Evolutionary conservation across 2,329 filamentous ascomycete species (phyloP), one percentile per base, ranked within the genome.

Genomic region (Biscogniauxia marginata): DNA sequence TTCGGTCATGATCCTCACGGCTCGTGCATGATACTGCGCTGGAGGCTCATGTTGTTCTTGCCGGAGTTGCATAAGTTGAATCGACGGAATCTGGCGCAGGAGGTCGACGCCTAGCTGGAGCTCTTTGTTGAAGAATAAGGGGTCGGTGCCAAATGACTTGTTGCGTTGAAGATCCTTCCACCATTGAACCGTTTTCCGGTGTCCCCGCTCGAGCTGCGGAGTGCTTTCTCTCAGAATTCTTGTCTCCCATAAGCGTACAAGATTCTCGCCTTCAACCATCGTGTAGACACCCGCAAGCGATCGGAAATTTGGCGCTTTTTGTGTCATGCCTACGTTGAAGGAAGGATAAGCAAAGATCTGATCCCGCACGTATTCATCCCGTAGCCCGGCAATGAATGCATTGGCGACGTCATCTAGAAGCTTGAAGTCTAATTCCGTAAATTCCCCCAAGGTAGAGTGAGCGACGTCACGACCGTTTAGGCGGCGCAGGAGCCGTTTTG

Each of bases 241-340:
- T 45, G 49, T 66, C 19, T 79, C 76, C 75, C 76, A 83, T 2
- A 74, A 64, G 65, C 80, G 74, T 1, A 80, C 72, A 20, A 85
- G 66, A 19, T 73, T 71, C 63, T 87, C 84, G 7, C 84, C 84
- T 63, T 87, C 84, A 1, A 78, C 69, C 60, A 86, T 81, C 13
- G 73, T 77, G 57, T 74, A 78, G 2, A 84, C 75, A 0, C 82
- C 81, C n/a, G 74, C 70, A 0, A 87, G 75, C 3, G 83, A 82
- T 43, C 81, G 78, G 55, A 74, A 69, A 50, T 69, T 70, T 5
- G 70, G 62, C 2, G 60, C 51, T 2, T 67, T 64, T 0, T 66
- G 53, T 1, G 58, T 50, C 7, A 68, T 58, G 13, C 67, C 67
- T 24, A 75, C 75, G 5, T 71, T 66, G 6, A 85, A 73, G 2